Percentiles rank a stretch among this genome's conserved stretches.
phyloP scores from a whole-genome alignment of 169 alveolate species.

The Eimeria maxima region DNA sequence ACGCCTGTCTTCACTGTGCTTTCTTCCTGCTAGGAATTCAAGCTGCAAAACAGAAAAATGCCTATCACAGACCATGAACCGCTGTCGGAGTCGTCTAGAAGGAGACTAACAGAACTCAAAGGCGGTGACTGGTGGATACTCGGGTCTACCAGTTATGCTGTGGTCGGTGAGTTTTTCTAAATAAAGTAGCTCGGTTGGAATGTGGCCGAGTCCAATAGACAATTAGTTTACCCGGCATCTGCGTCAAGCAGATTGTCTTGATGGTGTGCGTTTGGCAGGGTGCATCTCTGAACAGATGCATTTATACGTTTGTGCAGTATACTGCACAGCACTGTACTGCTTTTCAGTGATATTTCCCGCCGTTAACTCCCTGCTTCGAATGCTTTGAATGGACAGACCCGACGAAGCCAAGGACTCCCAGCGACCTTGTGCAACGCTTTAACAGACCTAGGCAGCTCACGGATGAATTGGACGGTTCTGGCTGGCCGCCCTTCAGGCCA shows the following conservation, averaged over 20 bases:
- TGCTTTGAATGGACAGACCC: conserved; percentile 6
- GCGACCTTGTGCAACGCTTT: background rate
- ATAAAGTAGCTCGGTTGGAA: background rate
- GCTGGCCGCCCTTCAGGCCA: background rate
- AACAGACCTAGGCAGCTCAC: background rate
- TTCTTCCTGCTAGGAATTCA: background rate
- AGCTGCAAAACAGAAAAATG: background rate
- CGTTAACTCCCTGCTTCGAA: no score
- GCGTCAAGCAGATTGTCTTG: background rate
- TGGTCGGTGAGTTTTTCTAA: conserved; percentile 12
- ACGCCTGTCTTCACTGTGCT: background rate
- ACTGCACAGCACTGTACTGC: background rate
- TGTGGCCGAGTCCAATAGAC: background rate
- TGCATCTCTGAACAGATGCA: background rate
- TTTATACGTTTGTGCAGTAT: background rate
- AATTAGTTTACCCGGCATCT: background rate
- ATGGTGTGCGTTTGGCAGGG: background rate
- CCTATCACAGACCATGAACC: background rate
- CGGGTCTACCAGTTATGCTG: conserved; percentile 30
- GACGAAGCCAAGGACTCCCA: background rate
- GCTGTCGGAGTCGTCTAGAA: background rate
- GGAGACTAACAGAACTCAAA: background rate
- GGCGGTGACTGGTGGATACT: conserved; percentile 67
- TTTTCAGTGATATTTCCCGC: background rate
- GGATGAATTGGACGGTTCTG: background rate